Conservation (phyloP, 805 yeast genomes). For the Wickerhamiella sorbophila region DNA sequence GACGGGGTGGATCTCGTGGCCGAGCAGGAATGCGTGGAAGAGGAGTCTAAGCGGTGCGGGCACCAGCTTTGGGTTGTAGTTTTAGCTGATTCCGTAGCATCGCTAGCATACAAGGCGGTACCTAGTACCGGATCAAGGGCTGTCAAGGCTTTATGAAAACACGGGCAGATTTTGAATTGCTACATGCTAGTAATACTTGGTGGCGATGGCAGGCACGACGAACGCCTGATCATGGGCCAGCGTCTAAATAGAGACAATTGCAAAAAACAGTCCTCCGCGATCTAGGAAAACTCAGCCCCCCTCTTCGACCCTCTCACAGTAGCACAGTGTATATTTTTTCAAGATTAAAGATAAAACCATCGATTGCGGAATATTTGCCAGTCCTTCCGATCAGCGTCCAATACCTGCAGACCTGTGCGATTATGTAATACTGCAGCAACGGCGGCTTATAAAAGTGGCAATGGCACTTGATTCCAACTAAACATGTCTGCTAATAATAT, state of each 20-base stretch:
- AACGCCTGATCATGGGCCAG: too few species aligned
- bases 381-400: neutral
- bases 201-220: neutral
- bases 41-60: neutral
- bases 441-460: neutral
- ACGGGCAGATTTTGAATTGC: neutral
- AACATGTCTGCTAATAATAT: neutral
- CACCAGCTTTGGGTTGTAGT: neutral
- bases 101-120: too few species aligned
- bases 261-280: too few species aligned
- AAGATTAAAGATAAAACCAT: neutral
- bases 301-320: too few species aligned
- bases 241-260: too few species aligned
- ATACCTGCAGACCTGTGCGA: neutral
- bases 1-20: constrained; percentile 1
- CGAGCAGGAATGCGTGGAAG: neutral
- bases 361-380: neutral
- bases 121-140: too few species aligned
- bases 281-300: neutral
- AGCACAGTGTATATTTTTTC: neutral
- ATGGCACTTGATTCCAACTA: neutral
- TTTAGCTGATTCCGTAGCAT: too few species aligned
- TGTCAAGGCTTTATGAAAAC: too few species aligned
- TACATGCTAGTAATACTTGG: neutral
- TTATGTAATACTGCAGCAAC: neutral